Evolutionary conservation across 495 filamentous ascomycete species (phyloP).

Genomic region (Penicillium parvum): DNA sequence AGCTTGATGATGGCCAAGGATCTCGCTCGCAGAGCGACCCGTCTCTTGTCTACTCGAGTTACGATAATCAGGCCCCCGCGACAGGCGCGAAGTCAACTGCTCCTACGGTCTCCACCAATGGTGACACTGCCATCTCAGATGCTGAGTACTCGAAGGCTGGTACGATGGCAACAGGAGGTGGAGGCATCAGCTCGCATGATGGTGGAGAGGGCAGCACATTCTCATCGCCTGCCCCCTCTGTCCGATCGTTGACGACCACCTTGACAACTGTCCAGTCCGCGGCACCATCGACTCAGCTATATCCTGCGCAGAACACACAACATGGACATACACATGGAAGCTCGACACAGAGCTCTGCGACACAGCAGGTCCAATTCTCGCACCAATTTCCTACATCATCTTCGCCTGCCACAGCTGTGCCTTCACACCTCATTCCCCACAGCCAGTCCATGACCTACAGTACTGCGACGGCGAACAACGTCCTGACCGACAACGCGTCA

Average conservation of each 20-base stretch:
- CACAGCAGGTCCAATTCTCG: conserved; percentile 65
- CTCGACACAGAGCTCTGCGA: conserved; percentile 44
- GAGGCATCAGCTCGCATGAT: conserved; percentile 59
- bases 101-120: conserved; percentile 76
- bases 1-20: conserved; percentile 19
- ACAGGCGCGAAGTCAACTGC: conserved; percentile 66
- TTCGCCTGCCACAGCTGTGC: conserved; percentile 72
- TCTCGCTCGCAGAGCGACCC: conserved; percentile 45
- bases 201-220: conserved; percentile 82
- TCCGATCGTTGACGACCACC: conserved; percentile 88
- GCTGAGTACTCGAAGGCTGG: conserved; percentile 74
- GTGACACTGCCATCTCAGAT: conserved; percentile 68
- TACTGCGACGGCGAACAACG: conserved; percentile 84
- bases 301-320: conserved; percentile 37
- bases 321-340: conserved; percentile 40
- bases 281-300: conserved; percentile 60
- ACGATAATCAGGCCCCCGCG: conserved; percentile 53
- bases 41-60: conserved; percentile 54
- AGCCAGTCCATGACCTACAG: conserved; percentile 79
- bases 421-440: conserved; percentile 65
- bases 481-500: conserved; percentile 90
- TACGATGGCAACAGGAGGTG: conserved; percentile 61
- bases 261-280: conserved; percentile 93
- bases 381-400: conserved; percentile 75
- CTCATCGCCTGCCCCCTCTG: conserved; percentile 87